Evolutionary conservation across 441 rosid species (phyloP).

Genomic region (Erodium trifolium): DNA sequence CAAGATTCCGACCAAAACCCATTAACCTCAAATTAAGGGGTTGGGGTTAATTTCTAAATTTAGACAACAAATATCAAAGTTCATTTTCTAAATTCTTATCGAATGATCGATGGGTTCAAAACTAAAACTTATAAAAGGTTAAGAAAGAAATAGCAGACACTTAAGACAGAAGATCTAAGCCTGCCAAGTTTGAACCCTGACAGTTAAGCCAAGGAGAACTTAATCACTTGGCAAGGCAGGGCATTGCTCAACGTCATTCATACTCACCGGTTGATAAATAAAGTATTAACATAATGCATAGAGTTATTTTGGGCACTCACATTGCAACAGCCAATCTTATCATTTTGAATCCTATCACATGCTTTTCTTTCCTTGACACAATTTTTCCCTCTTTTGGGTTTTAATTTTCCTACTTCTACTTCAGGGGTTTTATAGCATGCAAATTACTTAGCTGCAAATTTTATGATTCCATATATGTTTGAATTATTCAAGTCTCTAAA

Average conservation of each 20-base stretch:
- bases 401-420: not conserved
- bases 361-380: too few relatives aligned
- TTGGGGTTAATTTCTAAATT: not conserved
- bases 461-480: not conserved
- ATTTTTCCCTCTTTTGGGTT: not conserved
- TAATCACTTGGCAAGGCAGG: not conserved
- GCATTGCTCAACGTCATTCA: not conserved
- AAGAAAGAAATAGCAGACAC: not conserved
- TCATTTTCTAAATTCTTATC: not conserved
- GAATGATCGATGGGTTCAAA: not conserved
- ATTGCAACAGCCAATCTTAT: not conserved
- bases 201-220: not conserved
- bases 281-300: not conserved
- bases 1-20: too few relatives aligned
- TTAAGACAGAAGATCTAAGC: not conserved
- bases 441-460: not conserved
- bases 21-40: not conserved
- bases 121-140: not conserved
- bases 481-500: not conserved
- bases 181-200: not conserved
- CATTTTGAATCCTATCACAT: not conserved
- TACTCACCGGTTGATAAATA: not conserved
- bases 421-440: not conserved
- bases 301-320: not conserved
- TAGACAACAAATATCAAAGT: not conserved